Conservation (phyloP, 208 protist genomes). For the Wallacemonas collosoma region DNA sequence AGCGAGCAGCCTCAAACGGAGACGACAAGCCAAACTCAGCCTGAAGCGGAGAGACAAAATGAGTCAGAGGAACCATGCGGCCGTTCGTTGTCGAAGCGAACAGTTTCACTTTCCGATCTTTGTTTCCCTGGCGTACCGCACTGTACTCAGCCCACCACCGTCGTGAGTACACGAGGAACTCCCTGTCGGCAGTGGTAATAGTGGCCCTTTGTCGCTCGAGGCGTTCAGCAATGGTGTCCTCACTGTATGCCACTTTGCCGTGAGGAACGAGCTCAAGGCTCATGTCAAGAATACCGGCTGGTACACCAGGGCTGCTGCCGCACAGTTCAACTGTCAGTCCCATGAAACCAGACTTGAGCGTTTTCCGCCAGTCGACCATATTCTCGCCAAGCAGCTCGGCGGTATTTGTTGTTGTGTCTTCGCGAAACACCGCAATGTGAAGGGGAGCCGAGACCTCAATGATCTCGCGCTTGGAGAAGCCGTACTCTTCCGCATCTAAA, state of each 20-base stretch:
- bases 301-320: constrained; percentile 81
- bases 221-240: constrained; percentile 71
- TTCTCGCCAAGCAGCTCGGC: constrained; percentile 88
- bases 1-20: constrained; percentile 84
- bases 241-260: constrained; percentile 57
- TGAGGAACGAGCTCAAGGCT: constrained; percentile 82
- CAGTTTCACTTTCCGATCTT: constrained; percentile 81
- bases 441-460: constrained; percentile 84
- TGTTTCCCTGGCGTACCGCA: constrained; percentile 56
- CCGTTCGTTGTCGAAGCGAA: constrained; percentile 83
- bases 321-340: constrained; percentile 91
- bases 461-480: constrained; percentile 54
- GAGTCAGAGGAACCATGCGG: constrained; percentile 85
- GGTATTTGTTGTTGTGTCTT: constrained; percentile 54
- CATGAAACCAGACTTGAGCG: constrained; percentile 86
- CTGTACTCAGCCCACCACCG: constrained; percentile 92
- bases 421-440: constrained; percentile 83
- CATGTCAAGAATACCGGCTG: constrained; percentile 91
- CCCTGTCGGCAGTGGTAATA: constrained; percentile 89
- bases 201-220: constrained; percentile 79
- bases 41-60: constrained; percentile 85
- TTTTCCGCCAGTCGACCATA: constrained; percentile 90
- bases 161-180: constrained; percentile 92
- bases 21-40: constrained; percentile 73
- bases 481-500: constrained; percentile 78